A percentile compares a stretch with the other conserved stretches of the same genome.
Conservation (phyloP, 148 eudicot genomes). For the Gaultheria prostrata region DNA sequence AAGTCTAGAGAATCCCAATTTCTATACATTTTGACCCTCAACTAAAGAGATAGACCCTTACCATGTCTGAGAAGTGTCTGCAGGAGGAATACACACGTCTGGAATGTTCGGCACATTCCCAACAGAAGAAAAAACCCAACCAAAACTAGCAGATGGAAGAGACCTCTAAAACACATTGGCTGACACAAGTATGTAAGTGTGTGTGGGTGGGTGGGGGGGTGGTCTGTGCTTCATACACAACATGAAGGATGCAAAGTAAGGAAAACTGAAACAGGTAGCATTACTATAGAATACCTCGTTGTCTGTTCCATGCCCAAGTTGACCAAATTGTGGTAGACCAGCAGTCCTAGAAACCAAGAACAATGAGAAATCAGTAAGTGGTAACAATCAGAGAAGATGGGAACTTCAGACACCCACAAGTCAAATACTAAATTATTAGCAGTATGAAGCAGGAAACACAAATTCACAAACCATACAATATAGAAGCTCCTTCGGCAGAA, state of each 20-base stretch:
- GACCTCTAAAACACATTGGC: background rate
- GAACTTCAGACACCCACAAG: background rate
- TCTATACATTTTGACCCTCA: background rate
- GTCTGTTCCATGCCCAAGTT: conserved; percentile 98
- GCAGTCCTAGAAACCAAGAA: conserved; percentile 55
- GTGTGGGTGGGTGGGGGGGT: too few relatives aligned
- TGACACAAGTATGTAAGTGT: background rate
- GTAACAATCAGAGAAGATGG: conserved; percentile 2
- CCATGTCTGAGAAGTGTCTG: background rate
- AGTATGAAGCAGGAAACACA: conserved; percentile 1
- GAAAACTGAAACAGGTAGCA: background rate
- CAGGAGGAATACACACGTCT: background rate
- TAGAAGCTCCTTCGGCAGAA: conserved; percentile 76
- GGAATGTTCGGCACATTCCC: background rate
- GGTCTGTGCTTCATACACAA: background rate
- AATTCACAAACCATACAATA: conserved; percentile 62
- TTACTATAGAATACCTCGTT: conserved; percentile 63
- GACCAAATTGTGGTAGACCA: conserved; percentile 99
- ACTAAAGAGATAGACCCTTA: background rate
- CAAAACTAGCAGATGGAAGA: background rate
- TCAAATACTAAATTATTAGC: background rate
- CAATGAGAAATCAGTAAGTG: background rate
- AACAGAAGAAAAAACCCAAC: background rate
- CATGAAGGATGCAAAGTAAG: background rate
- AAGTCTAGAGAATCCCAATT: background rate